phyloP scores from a whole-genome alignment of 1,284 basidiomycete species.

The Meripilus lineatus region DNA sequence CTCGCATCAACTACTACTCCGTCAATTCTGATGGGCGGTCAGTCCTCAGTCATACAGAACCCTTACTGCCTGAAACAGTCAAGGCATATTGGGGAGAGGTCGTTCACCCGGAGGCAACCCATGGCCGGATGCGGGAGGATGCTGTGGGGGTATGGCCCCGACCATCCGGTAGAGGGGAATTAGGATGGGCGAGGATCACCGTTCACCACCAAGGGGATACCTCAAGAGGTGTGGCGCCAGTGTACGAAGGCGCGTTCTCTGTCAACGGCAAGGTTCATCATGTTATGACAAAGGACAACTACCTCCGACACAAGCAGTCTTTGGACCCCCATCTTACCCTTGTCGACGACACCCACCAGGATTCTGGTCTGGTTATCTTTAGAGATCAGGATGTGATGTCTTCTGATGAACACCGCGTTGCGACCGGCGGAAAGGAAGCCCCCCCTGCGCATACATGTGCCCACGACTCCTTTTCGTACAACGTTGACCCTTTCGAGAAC shows the following conservation, averaged over 20 bases:
- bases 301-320: slow-evolving; percentile 52
- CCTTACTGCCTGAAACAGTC: slow-evolving; percentile 50
- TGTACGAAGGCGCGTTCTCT: slow-evolving; percentile 77
- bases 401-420: slow-evolving; percentile 40
- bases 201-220: slow-evolving; percentile 62
- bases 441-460: slow-evolving; percentile 45
- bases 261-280: slow-evolving; percentile 68
- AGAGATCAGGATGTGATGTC: slow-evolving; percentile 62
- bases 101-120: slow-evolving; percentile 44
- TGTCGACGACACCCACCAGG: slow-evolving; percentile 33
- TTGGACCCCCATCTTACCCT: slow-evolving; percentile 48
- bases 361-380: slow-evolving; percentile 64
- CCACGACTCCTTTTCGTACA: slow-evolving; percentile 68
- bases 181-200: slow-evolving; percentile 71
- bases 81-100: slow-evolving; percentile 70
- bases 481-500: slow-evolving; percentile 54
- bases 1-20: slow-evolving; percentile 59
- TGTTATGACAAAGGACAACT: slow-evolving; percentile 69
- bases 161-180: slow-evolving; percentile 37
- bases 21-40: slow-evolving; percentile 41
- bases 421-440: slow-evolving; percentile 16
- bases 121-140: slow-evolving; percentile 55
- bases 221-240: slow-evolving; percentile 40
- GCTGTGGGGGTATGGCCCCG: slow-evolving; percentile 43
- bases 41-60: slow-evolving; percentile 41